Evolutionary conservation across 2,329 filamentous ascomycete species (phyloP).

Genomic region (Fusarium dlaminii): DNA sequence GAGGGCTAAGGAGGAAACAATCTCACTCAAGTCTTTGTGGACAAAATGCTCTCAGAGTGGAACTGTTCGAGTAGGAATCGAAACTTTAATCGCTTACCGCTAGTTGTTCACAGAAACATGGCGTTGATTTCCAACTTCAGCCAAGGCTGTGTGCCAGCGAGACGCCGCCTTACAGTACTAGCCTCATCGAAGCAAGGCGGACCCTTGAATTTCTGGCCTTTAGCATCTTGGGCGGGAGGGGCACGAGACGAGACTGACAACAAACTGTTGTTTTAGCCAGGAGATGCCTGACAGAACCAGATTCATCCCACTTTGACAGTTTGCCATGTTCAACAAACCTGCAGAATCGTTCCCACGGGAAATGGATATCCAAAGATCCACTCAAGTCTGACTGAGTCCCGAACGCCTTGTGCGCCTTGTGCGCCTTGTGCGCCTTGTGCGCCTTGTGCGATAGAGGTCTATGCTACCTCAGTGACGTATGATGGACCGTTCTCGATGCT

Average conservation of each 20-base stretch:
- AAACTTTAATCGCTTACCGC: conserved; percentile 36
- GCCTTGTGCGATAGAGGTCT: conserved; percentile 9
- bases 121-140: conserved; percentile 28
- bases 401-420: conserved; percentile 2
- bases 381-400: neutral
- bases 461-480: conserved; percentile 39
- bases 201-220: conserved; percentile 25
- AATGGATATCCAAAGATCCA: conserved; percentile 2
- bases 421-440: neutral
- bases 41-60: conserved; percentile 17
- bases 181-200: conserved; percentile 28
- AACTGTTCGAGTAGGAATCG: conserved; percentile 11
- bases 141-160: conserved; percentile 32
- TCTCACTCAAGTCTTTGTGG: neutral
- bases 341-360: conserved; percentile 1
- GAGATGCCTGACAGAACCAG: neutral
- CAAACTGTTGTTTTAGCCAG: conserved; percentile 1
- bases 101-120: conserved; percentile 35
- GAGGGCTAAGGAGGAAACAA: neutral
- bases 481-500: conserved; percentile 42
- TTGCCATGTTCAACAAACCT: conserved; percentile 7
- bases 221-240: conserved; percentile 26
- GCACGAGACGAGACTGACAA: conserved; percentile 27
- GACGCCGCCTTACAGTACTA: conserved; percentile 18
- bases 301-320: conserved; percentile 2